Evolutionary conservation across 2,329 filamentous ascomycete genomes (phyloP).

Genomic region (Microdochium bolleyi): DNA sequence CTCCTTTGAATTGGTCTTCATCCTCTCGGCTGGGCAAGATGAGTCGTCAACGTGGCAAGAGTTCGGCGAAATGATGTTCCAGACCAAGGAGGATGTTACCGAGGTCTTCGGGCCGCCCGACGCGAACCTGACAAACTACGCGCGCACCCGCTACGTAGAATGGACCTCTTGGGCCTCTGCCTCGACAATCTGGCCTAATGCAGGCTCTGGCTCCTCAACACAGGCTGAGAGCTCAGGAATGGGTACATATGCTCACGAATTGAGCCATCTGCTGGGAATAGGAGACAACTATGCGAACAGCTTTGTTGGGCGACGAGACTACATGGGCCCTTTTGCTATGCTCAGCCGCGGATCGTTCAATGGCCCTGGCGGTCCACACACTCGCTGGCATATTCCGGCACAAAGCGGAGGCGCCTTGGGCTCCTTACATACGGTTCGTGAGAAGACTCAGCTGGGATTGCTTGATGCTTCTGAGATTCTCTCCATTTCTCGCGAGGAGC

Average conservation of each 20-base stretch:
- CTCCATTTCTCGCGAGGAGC: conserved; percentile 31
- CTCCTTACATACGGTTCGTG: conserved; percentile 42
- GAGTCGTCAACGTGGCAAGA: conserved; percentile 49
- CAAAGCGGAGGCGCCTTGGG: conserved; percentile 39
- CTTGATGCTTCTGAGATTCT: conserved; percentile 33
- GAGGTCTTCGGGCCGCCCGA: conserved; percentile 39
- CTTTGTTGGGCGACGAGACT: conserved; percentile 34
- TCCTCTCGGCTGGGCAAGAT: conserved; percentile 45
- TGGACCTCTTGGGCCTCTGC: conserved; percentile 47
- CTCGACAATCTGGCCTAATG: conserved; percentile 44
- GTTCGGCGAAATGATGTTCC: conserved; percentile 46
- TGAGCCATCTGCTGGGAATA: conserved; percentile 42
- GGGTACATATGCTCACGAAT: conserved; percentile 44
- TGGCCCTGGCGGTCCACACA: conserved; percentile 44
- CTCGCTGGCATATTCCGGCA: conserved; percentile 42
- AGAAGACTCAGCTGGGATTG: conserved; percentile 43
- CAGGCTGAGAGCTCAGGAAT: conserved; percentile 45
- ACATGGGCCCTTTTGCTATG: conserved; percentile 46
- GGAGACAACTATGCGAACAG: conserved; percentile 50
- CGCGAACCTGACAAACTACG: conserved; percentile 33
- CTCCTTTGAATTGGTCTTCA: conserved; percentile 42
- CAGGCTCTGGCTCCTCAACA: conserved; percentile 40
- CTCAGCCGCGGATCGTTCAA: conserved; percentile 43
- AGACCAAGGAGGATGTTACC: conserved; percentile 35
- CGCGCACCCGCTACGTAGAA: conserved; percentile 40